These are phyloP conservation scores for Melastoma candidum DNA, from an alignment of 441 rosid species.

Conservation along the genomic window DNA sequence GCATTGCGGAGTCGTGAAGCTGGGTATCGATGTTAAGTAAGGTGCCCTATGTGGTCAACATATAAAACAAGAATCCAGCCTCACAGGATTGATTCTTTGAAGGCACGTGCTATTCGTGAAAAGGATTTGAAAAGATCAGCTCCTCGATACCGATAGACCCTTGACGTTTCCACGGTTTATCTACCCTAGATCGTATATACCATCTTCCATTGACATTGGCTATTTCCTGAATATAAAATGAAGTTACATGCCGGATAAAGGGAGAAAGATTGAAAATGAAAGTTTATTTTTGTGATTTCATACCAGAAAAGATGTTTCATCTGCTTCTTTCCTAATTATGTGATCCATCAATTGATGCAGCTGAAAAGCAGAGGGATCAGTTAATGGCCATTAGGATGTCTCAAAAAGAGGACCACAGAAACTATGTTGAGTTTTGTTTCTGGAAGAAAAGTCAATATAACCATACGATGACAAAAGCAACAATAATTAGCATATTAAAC, in stretches of 20 bases:
- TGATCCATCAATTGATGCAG: conserved; percentile 63
- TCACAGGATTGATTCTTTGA: too few relatives aligned
- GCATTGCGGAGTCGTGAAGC: too few relatives aligned
- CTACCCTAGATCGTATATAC: conserved; percentile 57
- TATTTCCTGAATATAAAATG: conserved; percentile 39
- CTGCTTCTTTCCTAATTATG: conserved; percentile 48
- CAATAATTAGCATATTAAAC: too few relatives aligned
- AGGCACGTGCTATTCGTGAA: too few relatives aligned
- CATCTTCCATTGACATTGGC: conserved; percentile 66
- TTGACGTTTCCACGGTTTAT: conserved; percentile 36
- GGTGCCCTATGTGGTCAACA: too few relatives aligned
- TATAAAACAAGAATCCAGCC: too few relatives aligned
- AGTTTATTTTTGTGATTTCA: conserved; percentile 12
- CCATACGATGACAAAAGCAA: too few relatives aligned
- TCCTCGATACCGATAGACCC: conserved; percentile 82
- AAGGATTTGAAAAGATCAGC: conserved; percentile 2
- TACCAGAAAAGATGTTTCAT: conserved; percentile 50
- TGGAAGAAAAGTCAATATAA: too few relatives aligned
- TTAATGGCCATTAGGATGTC: background rate
- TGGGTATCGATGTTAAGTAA: too few relatives aligned
- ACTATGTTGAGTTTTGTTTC: too few relatives aligned
- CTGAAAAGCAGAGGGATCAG: conserved; percentile 33
- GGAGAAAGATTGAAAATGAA: conserved; percentile 12
- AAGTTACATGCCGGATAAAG: conserved; percentile 11
- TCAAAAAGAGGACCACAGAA: too few relatives aligned